Percentiles rank a stretch among this genome's conserved stretches.
Evolutionary conservation across 2,329 filamentous ascomycete species (phyloP).

Genomic region (Neonectria coccinea): DNA sequence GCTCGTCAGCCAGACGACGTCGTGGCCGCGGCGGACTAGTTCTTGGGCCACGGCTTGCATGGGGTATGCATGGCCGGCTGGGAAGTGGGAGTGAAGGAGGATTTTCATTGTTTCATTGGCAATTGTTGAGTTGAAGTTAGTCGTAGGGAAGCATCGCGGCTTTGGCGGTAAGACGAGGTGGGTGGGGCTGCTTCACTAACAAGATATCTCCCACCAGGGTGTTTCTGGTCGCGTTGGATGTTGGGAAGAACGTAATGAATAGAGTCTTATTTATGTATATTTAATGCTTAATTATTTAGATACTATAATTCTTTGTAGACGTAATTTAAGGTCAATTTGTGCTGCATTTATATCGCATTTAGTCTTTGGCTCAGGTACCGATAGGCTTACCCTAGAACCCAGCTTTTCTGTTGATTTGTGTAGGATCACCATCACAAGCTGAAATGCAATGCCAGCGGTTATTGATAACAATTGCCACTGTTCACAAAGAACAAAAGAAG

Average conservation of each 20-base stretch:
- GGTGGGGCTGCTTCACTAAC: neutral
- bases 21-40: conserved; percentile 52
- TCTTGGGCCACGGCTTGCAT: conserved; percentile 55
- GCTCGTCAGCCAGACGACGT: conserved; percentile 54
- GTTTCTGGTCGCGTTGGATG: neutral
- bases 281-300: neutral
- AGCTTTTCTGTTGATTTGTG: neutral
- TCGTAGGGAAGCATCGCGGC: neutral
- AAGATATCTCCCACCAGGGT: neutral
- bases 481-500: too few relatives aligned
- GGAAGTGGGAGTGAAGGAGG: conserved; percentile 55
- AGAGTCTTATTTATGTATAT: neutral
- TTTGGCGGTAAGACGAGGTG: neutral
- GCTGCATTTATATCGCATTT: neutral
- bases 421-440: too few relatives aligned
- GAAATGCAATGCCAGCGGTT: too few relatives aligned
- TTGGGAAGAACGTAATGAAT: neutral
- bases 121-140: neutral
- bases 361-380: neutral
- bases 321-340: too few relatives aligned
- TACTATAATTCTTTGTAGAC: neutral
- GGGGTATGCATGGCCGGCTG: conserved; percentile 54
- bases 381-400: neutral
- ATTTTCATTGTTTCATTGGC: conserved; percentile 48
- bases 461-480: too few relatives aligned